Evolutionary conservation across 768 basidiomycete species (phyloP).

Genomic region (Boletus sensibilis): DNA sequence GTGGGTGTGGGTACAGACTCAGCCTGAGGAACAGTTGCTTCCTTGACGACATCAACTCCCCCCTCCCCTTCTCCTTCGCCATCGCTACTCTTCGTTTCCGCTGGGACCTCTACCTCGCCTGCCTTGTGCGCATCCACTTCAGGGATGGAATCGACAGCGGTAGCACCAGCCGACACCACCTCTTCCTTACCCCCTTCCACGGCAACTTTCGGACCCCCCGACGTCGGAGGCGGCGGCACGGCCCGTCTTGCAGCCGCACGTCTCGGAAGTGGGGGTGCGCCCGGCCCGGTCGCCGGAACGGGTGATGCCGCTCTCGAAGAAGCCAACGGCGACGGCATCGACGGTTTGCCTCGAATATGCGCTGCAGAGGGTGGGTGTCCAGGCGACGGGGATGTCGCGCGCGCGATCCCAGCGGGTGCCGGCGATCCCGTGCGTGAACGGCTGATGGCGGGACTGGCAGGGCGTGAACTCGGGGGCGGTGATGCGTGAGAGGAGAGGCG

Average conservation of each 20-base stretch:
- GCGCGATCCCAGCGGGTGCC: slow-evolving; percentile 7
- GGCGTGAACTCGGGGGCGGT: slow-evolving; percentile 35
- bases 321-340: slow-evolving; percentile 30
- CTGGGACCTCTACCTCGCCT: not conserved
- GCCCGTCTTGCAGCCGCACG: slow-evolving; percentile 56
- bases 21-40: not conserved
- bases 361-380: slow-evolving; percentile 3
- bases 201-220: not conserved
- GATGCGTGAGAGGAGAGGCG: slow-evolving; percentile 25
- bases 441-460: slow-evolving; percentile 18
- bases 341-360: slow-evolving; percentile 17
- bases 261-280: slow-evolving; percentile 60
- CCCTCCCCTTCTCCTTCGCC: not conserved
- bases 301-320: slow-evolving; percentile 40
- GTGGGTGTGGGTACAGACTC: not conserved
- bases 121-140: not conserved
- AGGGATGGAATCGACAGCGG: not conserved
- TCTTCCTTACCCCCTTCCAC: slow-evolving; percentile 9
- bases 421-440: slow-evolving; percentile 30
- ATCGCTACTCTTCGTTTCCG: slow-evolving; percentile 3
- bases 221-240: slow-evolving; percentile 27
- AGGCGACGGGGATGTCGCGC: slow-evolving; percentile 12
- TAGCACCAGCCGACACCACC: not conserved
- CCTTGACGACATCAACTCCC: not conserved
- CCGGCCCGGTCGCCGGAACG: slow-evolving; percentile 12